These are phyloP conservation scores for Chlorella sp. DNA, from an alignment of 139 green algal species.

Conservation along the genomic window DNA sequence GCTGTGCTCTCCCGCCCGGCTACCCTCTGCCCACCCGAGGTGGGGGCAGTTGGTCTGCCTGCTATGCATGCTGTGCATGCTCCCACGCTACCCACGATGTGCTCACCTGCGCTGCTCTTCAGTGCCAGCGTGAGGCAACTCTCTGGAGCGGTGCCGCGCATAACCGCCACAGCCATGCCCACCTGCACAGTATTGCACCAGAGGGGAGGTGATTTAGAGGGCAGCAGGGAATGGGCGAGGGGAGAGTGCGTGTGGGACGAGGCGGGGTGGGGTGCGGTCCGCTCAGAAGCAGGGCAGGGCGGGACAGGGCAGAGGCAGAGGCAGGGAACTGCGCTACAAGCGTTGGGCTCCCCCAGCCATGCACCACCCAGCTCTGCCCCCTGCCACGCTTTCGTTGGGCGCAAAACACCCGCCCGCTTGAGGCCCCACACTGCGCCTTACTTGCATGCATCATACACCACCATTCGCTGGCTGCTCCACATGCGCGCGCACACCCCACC, in stretches of 20 bases:
- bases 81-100: neutral
- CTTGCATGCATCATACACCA: neutral
- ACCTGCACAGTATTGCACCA: neutral
- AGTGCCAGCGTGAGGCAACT: slow-evolving; percentile 63
- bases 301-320: no score
- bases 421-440: no score
- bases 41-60: no score
- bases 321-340: no score
- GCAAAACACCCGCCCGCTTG: no score
- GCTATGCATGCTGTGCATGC: neutral
- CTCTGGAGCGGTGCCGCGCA: slow-evolving; percentile 56
- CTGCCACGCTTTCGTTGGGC: no score
- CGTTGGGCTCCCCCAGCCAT: no score
- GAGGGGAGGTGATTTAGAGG: neutral
- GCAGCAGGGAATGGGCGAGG: neutral
- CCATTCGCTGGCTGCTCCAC: neutral
- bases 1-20: no score
- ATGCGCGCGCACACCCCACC: neutral
- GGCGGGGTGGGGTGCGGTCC: neutral
- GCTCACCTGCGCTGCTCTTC: slow-evolving; percentile 23
- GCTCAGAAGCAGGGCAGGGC: no score
- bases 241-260: neutral
- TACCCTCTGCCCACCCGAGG: no score
- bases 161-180: slow-evolving; percentile 74
- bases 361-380: no score